Evolutionary conservation across 1,139 yeast genomes (phyloP).

Genomic region (Meyerozyma carpophila): DNA sequence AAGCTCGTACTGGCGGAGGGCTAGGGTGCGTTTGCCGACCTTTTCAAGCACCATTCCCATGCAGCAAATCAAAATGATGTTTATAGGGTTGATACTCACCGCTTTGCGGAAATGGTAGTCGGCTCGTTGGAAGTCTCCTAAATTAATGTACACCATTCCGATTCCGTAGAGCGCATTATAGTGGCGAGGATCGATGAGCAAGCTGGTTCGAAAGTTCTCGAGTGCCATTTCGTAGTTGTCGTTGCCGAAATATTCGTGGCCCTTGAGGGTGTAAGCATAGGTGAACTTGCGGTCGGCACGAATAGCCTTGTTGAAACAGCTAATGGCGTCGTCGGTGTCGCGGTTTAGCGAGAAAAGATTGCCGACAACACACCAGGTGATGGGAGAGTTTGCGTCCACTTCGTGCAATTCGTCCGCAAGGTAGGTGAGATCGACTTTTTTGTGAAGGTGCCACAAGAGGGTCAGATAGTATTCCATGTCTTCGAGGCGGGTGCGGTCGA

Average conservation of each 20-base stretch:
- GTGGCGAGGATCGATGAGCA: conserved; percentile 73
- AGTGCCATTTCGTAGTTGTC: conserved; percentile 91
- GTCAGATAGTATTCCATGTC: conserved; percentile 95
- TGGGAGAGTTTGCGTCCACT: conserved; percentile 59
- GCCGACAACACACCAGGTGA: conserved; percentile 92
- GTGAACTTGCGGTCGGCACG: conserved; percentile 68
- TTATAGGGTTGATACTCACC: conserved; percentile 81
- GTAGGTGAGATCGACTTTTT: conserved; percentile 73
- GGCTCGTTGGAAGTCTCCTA: conserved; percentile 81
- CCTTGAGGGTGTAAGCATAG: conserved; percentile 89
- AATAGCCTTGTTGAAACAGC: conserved; percentile 78
- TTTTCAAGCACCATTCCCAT: conserved; percentile 92
- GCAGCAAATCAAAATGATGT: conserved; percentile 86
- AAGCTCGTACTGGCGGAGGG: conserved; percentile 74
- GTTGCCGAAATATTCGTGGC: conserved; percentile 84
- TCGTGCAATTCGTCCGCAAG: conserved; percentile 79
- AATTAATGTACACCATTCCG: conserved; percentile 87
- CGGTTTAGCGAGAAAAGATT: conserved; percentile 78
- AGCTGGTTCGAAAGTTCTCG: conserved; percentile 74
- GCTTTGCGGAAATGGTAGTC: conserved; percentile 88
- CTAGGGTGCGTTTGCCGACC: conserved; percentile 60
- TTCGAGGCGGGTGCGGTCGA: conserved; percentile 75
- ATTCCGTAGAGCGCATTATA: conserved; percentile 95
- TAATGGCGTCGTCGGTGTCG: conserved; percentile 88
- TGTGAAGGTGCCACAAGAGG: conserved; percentile 85